Percentiles rank a stretch among this genome's conserved stretches.
Evolutionary conservation across 371 early-diverging fungal species (phyloP).

Genomic region (Syncephalastrum contaminatum): DNA sequence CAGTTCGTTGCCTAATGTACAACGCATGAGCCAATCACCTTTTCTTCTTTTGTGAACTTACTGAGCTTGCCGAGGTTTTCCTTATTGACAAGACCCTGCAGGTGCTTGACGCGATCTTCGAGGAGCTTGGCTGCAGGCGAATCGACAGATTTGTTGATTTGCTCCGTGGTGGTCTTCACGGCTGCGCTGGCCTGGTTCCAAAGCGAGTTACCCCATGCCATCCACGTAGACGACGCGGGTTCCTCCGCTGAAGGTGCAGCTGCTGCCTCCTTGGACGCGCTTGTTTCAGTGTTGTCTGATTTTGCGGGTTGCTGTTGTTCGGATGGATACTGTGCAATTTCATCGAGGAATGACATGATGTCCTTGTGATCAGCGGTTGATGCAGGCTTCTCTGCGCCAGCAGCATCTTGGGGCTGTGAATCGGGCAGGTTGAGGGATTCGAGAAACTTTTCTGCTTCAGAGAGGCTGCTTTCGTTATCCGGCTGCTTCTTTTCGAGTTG

Average conservation of each 20-base stretch:
- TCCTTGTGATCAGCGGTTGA: slow-evolving; percentile 40
- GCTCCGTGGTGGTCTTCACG: slow-evolving; percentile 52
- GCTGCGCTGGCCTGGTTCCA: slow-evolving; percentile 53
- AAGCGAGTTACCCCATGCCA: slow-evolving; percentile 49
- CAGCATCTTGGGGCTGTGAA: slow-evolving; percentile 6
- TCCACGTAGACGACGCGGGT: slow-evolving; percentile 25
- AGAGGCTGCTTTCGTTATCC: slow-evolving; percentile 25
- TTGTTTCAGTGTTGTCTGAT: not conserved
- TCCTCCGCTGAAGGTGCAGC: not conserved
- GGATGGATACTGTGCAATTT: slow-evolving; percentile 43
- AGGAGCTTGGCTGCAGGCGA: slow-evolving; percentile 49
- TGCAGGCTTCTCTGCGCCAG: slow-evolving; percentile 1
- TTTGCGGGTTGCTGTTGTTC: slow-evolving; percentile 6
- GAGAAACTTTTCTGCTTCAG: slow-evolving; percentile 52
- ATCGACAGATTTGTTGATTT: slow-evolving; percentile 33
- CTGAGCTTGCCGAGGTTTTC: slow-evolving; percentile 67
- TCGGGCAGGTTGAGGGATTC: slow-evolving; percentile 45
- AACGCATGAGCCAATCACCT: not conserved
- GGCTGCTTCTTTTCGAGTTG: not conserved
- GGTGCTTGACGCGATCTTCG: slow-evolving; percentile 55
- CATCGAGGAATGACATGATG: slow-evolving; percentile 55
- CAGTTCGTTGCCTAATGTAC: slow-evolving; percentile 41
- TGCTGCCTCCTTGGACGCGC: slow-evolving; percentile 2
- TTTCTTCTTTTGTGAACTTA: slow-evolving; percentile 13
- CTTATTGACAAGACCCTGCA: slow-evolving; percentile 55